A percentile compares a stretch with the other conserved stretches of the same genome.
Evolutionary conservation across 1,284 basidiomycete species (phyloP).

Genomic region (Salmacisia buchloeana): DNA sequence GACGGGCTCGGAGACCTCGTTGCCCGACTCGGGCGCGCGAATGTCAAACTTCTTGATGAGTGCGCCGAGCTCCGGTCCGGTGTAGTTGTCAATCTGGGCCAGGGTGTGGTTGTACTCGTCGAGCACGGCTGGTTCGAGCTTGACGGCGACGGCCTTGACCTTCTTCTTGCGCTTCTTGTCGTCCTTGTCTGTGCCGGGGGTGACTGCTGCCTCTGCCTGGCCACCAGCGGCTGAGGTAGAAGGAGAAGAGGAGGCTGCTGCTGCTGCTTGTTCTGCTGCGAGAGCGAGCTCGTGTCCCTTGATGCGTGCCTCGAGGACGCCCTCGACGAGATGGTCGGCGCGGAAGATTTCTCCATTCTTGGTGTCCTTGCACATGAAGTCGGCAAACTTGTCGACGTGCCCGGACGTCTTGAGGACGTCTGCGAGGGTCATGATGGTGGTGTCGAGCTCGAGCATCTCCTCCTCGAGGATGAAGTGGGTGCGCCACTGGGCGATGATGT

Average conservation of each 20-base stretch:
- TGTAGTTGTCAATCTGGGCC: slow-evolving; percentile 92
- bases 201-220: neutral
- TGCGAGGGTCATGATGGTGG: slow-evolving; percentile 92
- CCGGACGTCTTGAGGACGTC: slow-evolving; percentile 96
- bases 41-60: slow-evolving; percentile 79
- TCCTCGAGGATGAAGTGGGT: slow-evolving; percentile 98
- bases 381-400: slow-evolving; percentile 95
- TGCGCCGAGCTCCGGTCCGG: slow-evolving; percentile 79
- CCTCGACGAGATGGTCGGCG: slow-evolving; percentile 94
- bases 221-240: slow-evolving; percentile 14
- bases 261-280: slow-evolving; percentile 47
- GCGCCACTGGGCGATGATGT: slow-evolving; percentile 94
- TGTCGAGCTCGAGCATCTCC: slow-evolving; percentile 97
- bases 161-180: slow-evolving; percentile 69
- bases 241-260: neutral
- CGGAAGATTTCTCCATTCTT: slow-evolving; percentile 94
- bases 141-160: slow-evolving; percentile 68
- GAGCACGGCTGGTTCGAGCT: slow-evolving; percentile 70
- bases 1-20: slow-evolving; percentile 84
- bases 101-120: slow-evolving; percentile 75
- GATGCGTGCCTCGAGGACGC: slow-evolving; percentile 80
- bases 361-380: slow-evolving; percentile 98
- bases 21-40: slow-evolving; percentile 83
- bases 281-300: slow-evolving; percentile 90
- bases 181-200: slow-evolving; percentile 10